Evolutionary conservation across 176 grass and related monocot genomes (phyloP), one percentile per base, ranked within the genome.

Genomic region (Poa annua): DNA sequence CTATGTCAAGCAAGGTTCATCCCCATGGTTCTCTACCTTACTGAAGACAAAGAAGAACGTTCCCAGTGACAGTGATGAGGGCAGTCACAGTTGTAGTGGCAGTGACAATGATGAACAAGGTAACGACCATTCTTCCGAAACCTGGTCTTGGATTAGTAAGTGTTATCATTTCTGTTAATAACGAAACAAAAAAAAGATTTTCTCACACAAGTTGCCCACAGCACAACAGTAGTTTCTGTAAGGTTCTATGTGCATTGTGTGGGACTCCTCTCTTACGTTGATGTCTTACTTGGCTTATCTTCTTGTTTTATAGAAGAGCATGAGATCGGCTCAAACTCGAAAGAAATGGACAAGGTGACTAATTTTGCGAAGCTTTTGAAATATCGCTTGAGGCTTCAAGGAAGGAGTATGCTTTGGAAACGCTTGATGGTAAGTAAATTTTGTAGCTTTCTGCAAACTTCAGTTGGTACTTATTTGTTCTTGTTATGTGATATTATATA

Each of bases 1-100:
- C 57, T 92, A 92, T 81, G 49, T 82, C 12, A 89, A 89, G 81
- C 77, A 87, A 69, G 85, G 91, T 61, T 85, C 91, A 29, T 87
- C 77, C 25, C 81, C 76, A 0, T 89, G 87, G 91, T 92, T 92
- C 74, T 82, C 85, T 25, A 85, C 59, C 48, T 82, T 92, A 42
- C 68, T 92, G 20, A 82, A 92, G 65, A 67, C 42, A 86, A 45
- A 74, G 69, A 64, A 64, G 4, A 42, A 52, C 19, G 17, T 38
- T 34, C 12, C 24, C 63, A 60, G 70, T 26, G 33, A 74, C 66
- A 65, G 14, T 20, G 80, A 83, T 42, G 86, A 78, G 36, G 56
- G 24, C 15, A 17, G 24, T 74, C 9, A 51, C 45, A 74, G 52
- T 38, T 19, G 19, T 47, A 73, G 39, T 29, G 55, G 77, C 41